Evolutionary conservation across 805 yeast genomes (phyloP), one percentile per base, ranked within the genome.

Genomic region (Kodamaea leandrae): DNA sequence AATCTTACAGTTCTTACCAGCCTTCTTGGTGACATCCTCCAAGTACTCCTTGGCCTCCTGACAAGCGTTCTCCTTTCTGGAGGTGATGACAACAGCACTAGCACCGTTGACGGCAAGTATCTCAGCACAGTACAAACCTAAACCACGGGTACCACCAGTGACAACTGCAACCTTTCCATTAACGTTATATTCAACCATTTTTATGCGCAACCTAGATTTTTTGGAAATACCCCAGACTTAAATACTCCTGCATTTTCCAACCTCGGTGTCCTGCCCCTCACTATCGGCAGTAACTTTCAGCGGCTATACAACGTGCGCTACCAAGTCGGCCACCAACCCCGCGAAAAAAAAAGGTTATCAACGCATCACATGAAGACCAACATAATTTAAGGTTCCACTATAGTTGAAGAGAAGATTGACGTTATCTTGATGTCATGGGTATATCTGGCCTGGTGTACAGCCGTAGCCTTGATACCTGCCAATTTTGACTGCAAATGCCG

Each of bases 131-230:
- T 77, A 62, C 32, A 79, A 73, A 0, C 91, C 91, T 36, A 83
- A 76, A 0, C 91, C 91, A 51, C 90, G 68, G 18, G 87, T 77
- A 20, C 89, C 88, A 3, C 89, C 90, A 5, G 90, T 83, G 46
- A 83, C 70, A 4, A 78, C 76, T 0, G 83, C 87, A 7, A 74
- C 71, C 60, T 81, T 82, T 12, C 83, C 86, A 45, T 77, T 63
- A 27, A 78, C 79, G 50, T 68, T 68, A 37, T 60, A 62, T 45
- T 68, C 72, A 20, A 68, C 72, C 74, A 68, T 69, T n/a, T 23
- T 47, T 10, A n/a, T 9, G 19, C 12, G 25, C 28, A 8, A 16
- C 5, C 10, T 5, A 30, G 13, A 27, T 14, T 27, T 27, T 17
- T n/a, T 10, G 33, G 21, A 21, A 9, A 18, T 14, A 30, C 33